Base-by-base conservation (phyloP, 2,329 filamentous ascomycete genomes). In the Exophiala aquamarina region DNA sequence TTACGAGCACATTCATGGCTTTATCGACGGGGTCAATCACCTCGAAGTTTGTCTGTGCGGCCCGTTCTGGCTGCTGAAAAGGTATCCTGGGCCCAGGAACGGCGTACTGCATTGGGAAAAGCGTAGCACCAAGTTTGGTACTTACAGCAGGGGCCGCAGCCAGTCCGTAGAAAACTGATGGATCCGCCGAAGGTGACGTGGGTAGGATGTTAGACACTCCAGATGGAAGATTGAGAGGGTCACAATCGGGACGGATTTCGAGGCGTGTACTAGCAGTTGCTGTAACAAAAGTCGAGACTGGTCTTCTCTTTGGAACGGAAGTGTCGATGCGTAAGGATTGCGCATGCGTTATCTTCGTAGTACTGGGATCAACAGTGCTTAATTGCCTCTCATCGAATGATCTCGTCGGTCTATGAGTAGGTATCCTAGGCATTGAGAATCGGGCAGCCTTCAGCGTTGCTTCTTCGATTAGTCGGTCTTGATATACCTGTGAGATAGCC, bases 401-500 rank as follows among this genome's bases (percentile, higher is more conserved):
- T 46, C 34, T 29, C 11, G 42, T 56, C 31, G 40, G 29, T 15
- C 45, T 29, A 23, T 52, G 44, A 45, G 36, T 20, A 44, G 40
- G 39, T 52, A 40, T 42, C 47, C 37, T 41, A 46, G 36, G 48
- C 47, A 40, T 21, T 14, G 49, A 52, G 35, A 54, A 51, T 42
- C 49, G 50, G 28, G 47, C 54, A 42, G 49, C 47, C 39, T 52
- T 52, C 2, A 47, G 44, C 2, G 49, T 50, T 11, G 55, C 50
- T 29, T 56, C 47, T 34, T 50, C 47, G 31, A 53, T 52, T 15
- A 60, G 60, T 41, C 62, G 61, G 31, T 67, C 74, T 59, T 81
- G 77, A 61, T 84, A 84, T 15, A 81, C 71, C 17, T 78, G 76
- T 1, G 77, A 73, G 23, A 83, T 72, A 1, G 81, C 79, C 59